These are phyloP conservation scores for Tubosaeta sp. DNA, from an alignment of 768 basidiomycete genomes.

Conservation along the genomic window DNA sequence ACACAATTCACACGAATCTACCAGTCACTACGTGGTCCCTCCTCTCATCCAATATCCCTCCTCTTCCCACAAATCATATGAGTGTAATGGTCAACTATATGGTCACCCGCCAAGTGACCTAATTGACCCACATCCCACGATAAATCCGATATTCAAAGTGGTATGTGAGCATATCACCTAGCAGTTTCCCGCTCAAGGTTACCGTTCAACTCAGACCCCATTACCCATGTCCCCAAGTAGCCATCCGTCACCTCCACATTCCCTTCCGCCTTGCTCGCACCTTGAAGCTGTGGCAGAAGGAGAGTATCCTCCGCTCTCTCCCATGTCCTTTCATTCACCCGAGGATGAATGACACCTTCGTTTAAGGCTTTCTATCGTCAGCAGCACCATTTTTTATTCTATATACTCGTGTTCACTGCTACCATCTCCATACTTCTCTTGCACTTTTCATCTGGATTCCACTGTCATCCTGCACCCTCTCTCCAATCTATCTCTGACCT, in stretches of 20 bases:
- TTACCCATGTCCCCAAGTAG: conserved; percentile 43
- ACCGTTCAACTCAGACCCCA: conserved; percentile 42
- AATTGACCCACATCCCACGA: conserved; percentile 59
- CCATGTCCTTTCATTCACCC: conserved; percentile 64
- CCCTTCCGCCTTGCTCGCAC: conserved; percentile 75
- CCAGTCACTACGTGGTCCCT: conserved; percentile 35
- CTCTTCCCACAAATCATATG: conserved; percentile 41
- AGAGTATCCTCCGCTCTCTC: conserved; percentile 67
- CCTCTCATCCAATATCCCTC: conserved; percentile 37
- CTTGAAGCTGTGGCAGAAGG: conserved; percentile 81
- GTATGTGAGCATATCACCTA: conserved; percentile 44
- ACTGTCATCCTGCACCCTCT: conserved; percentile 11
- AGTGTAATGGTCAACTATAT: conserved; percentile 46
- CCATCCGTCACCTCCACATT: conserved; percentile 38
- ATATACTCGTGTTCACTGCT: conserved; percentile 28
- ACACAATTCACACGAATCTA: conserved; percentile 39
- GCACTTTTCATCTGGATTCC: conserved; percentile 27
- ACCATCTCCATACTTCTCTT: conserved; percentile 23
- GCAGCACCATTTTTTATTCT: conserved; percentile 21
- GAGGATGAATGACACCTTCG: conserved; percentile 38
- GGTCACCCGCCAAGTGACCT: conserved; percentile 61
- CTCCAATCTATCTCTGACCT: conserved; percentile 15
- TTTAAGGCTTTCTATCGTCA: conserved; percentile 22
- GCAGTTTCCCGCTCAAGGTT: conserved; percentile 6
- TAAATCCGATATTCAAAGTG: conserved; percentile 90